These are phyloP conservation scores for Hippophae gyantsensis DNA, from an alignment of 306 rosid species.

Conservation along the genomic window DNA sequence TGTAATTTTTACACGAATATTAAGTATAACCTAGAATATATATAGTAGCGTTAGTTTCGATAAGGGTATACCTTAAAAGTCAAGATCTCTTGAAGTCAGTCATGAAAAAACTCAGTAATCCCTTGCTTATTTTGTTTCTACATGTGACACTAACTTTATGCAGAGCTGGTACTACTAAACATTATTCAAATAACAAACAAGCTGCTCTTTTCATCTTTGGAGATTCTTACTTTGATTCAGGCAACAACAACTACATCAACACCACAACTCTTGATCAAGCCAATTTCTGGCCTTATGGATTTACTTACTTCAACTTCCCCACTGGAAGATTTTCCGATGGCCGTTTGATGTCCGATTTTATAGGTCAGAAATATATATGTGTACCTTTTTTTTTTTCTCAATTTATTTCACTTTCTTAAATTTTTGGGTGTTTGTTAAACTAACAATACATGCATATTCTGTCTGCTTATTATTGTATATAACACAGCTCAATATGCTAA, in stretches of 20 bases:
- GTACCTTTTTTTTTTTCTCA: conserved; percentile 9
- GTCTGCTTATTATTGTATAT: neutral
- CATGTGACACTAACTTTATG: no score
- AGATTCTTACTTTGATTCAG: conserved; percentile 30
- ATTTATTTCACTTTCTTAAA: conserved; percentile 8
- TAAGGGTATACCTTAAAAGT: no score
- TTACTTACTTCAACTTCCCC: conserved; percentile 27
- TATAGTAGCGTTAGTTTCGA: no score
- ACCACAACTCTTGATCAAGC: neutral
- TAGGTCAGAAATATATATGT: conserved; percentile 32
- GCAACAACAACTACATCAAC: conserved; percentile 23
- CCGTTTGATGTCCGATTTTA: conserved; percentile 45
- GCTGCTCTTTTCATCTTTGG: conserved; percentile 29
- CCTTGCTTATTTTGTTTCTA: no score
- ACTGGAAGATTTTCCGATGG: conserved; percentile 38
- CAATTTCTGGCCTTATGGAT: conserved; percentile 29
- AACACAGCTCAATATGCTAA: conserved; percentile 66
- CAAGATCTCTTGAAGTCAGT: no score
- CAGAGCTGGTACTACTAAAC: no score
- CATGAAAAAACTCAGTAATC: no score
- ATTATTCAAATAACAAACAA: neutral
- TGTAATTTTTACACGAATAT: no score
- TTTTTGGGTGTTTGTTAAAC: conserved; percentile 24
- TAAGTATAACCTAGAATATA: no score
- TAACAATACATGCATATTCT: conserved; percentile 10